Base-by-base conservation (phyloP, 2,329 filamentous ascomycete genomes). In the Scedosporium boydii region DNA sequence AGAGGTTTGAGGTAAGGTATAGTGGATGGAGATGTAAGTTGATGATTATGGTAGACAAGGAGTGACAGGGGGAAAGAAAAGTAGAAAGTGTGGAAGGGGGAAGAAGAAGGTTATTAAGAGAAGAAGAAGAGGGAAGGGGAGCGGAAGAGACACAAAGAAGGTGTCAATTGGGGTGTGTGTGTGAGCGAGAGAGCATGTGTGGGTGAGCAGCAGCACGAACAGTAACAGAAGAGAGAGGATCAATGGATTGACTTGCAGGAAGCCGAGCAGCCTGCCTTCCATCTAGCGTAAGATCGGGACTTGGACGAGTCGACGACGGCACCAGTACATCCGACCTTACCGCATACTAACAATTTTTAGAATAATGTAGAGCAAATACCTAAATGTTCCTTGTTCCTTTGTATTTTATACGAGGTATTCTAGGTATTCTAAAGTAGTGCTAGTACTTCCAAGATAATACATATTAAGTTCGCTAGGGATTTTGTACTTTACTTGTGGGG, bases 11-110 rank as follows among this genome's bases (percentile, higher is more conserved):
- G 59, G 44, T 41, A 18, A 58, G 59, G 59, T 56, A 46, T 26
- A 16, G 34, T 18, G 9, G 59, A 44, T 56, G 48, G 21, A 6
- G 27, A 55, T 56, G 56, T 58, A 38, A 38, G 56, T 58, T 58
- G 56, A 58, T 34, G 23, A 41, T 34, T 16, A 58, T 34, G 56
- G 23, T 23, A 23, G 56, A 58, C 16, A 12, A 38, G 23, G 23
- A 23, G 21, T 53, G 59, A 41, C 12, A n/a, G 27, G 41, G 59
- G 66, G 68, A 69, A 67, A 64, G 67, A 66, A 67, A 64, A 63
- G 67, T 23, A 61, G 34, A 44, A 48, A 42, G 65, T 63, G 65
- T 62, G 66, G 64, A 67, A 67, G 69, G 66, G 60, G 65, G 61
- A 62, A 63, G 64, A 68, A 63, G 63, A 41, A 55, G 64, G 51